Base-by-base conservation (phyloP, 2,329 filamentous ascomycete species). In the Microdochium paspali region DNA sequence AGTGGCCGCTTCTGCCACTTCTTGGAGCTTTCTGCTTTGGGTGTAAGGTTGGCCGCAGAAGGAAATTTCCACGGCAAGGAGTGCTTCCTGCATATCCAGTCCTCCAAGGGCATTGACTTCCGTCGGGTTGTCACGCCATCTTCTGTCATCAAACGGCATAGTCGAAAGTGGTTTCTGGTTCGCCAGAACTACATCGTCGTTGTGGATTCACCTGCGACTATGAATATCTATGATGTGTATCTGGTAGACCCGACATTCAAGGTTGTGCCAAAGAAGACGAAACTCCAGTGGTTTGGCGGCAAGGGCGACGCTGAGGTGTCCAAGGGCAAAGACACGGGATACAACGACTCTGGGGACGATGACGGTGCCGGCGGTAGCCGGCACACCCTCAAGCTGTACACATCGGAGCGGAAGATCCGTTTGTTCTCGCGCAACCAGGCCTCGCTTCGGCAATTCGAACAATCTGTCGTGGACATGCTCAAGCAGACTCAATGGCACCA, bases 161-260 rank as follows among this genome's bases (percentile, higher is more conserved):
- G 82, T 51, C 88, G 90, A 18, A 96, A 96, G 64, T 98, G 93
- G 93, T 98, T 98, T 62, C 73, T 97, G 20, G 90, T 98, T n/a
- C 78, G 93, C 46, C 90, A 97, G 66, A 97, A 90, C 69, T 98
- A 98, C 60, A 84, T 98, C 50, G 91, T 95, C 42, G 96, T 91
- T 56, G 90, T 97, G n/a, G 91, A 97, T 62, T 96, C 93, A 0
- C 93, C 93, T 0, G 91, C 97, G 63, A 95, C 95, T 57, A 95
- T 97, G 86, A 91, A 95, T 59, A 94, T 97, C 28, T 96, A 95
- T 63, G 94, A 98, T 66, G 93, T 98, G 21, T 97, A 96, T 64
- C 76, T 98, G n/a, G 87, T 97, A 24, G 93, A 98, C 61, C 77
- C 86, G 1, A 84, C 87, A 57, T 98, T 98, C 66, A 75, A 79